Conservation (phyloP, 495 filamentous ascomycete species). For the Penicillium fimorum region DNA sequence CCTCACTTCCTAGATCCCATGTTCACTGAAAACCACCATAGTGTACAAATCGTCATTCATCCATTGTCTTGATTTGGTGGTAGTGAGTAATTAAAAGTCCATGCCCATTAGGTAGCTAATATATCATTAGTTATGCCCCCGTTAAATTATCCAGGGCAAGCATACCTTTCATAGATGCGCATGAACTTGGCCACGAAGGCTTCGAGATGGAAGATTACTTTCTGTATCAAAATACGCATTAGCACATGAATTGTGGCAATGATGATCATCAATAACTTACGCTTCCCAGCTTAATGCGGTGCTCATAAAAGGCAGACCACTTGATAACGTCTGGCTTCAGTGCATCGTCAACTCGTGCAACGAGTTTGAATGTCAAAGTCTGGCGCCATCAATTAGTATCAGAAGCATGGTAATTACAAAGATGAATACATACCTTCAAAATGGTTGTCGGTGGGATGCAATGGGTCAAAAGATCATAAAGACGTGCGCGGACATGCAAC, state of each 20-base stretch:
- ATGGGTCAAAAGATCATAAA: slow-evolving; percentile 94
- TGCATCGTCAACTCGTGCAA: slow-evolving; percentile 79
- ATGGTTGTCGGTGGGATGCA: slow-evolving; percentile 94
- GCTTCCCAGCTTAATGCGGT: slow-evolving; percentile 81
- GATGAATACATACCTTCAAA: slow-evolving; percentile 60
- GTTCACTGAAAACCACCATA: slow-evolving; percentile 9
- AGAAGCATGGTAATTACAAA: background rate
- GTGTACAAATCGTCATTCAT: slow-evolving; percentile 40
- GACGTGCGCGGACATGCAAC: slow-evolving; percentile 80
- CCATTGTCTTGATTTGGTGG: slow-evolving; percentile 16
- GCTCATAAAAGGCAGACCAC: slow-evolving; percentile 97
- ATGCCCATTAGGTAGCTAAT: slow-evolving; percentile 83
- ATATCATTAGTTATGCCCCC: slow-evolving; percentile 20
- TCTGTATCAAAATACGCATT: slow-evolving; percentile 44
- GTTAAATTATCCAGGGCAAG: background rate
- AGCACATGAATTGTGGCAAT: slow-evolving; percentile 13
- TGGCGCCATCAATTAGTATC: slow-evolving; percentile 23
- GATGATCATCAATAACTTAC: slow-evolving; percentile 31
- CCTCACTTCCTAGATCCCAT: background rate
- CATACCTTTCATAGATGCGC: slow-evolving; percentile 81
- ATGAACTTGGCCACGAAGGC: slow-evolving; percentile 99
- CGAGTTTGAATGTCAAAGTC: slow-evolving; percentile 87
- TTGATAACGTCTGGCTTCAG: slow-evolving; percentile 90
- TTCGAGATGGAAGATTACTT: slow-evolving; percentile 97
- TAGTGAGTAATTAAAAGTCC: slow-evolving; percentile 56